Base-by-base conservation (phyloP, 225 moss, liverwort and hornwort genomes). In the Asterella californica region DNA sequence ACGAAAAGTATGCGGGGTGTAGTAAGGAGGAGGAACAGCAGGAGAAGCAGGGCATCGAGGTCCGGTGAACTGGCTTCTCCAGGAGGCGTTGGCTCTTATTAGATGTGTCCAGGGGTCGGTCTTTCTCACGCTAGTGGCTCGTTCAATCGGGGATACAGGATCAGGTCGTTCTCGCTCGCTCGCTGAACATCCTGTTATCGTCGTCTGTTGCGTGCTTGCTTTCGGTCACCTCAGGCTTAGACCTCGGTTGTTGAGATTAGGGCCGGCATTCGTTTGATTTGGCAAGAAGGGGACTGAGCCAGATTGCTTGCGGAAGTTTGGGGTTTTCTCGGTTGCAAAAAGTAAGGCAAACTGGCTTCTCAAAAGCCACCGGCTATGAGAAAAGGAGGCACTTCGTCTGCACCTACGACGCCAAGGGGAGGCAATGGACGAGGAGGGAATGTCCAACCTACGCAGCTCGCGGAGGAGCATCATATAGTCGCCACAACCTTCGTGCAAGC, bases 401-500 rank as follows among this genome's bases (percentile, higher is more conserved):
- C 87, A 49, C 87, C 87, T 8, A 66, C 81, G 22, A 88, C 87
- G 25, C 87, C 87, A 14, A 83, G 75, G 79, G 86, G 86, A 75
- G 82, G 84, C 52, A 72, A 76, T 77, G 82, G 84, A 60, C 84
- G 87, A 84, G 83, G 76, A 63, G 80, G 77, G 55, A 79, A 63
- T 70, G 76, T 66, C 32, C 82, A 78, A 61, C 68, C 87, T 33
- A 76, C 82, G 25, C 83, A 83, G 83, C 87, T 85, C 15, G 81
- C 87, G 10, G 87, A 88, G 79, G 87, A 88, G 77, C 87, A 88
- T 49, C 85, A 85, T 81, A 83, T 88, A 80, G 83, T 88, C 6
- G 82, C 87, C 22, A 88, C 87, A 15, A 88, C 85, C 19, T 88
- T 88, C 65, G 87, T 88, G 52, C 85, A 88, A 49, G 85, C 87